A percentile compares a stretch with the other conserved stretches of the same genome.
phyloP scores from a whole-genome alignment of 176 grass and related monocot species.

The Elymus sibiricus region DNA sequence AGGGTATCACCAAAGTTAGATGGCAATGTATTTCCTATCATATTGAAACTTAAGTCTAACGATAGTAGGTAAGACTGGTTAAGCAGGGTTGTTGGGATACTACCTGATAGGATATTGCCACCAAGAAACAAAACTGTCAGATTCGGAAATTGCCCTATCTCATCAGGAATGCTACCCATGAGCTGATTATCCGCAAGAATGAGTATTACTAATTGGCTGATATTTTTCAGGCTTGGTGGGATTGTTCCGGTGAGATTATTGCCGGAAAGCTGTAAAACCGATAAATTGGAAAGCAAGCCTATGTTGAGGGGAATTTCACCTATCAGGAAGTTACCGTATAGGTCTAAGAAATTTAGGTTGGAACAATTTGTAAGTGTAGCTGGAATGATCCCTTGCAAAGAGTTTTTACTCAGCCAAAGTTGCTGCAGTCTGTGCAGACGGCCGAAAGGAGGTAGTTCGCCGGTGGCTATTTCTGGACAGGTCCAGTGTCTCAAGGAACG shows the following conservation, averaged over 20 bases:
- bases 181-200: background rate
- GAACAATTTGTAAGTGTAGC: background rate
- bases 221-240: background rate
- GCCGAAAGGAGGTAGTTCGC: background rate
- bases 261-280: rapidly evolving
- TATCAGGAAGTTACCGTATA: background rate
- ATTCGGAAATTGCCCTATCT: background rate
- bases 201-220: background rate
- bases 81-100: background rate
- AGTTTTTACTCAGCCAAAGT: background rate
- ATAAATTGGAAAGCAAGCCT: background rate
- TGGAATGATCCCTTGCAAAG: background rate
- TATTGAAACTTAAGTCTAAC: background rate
- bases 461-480: background rate
- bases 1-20: background rate
- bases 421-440: background rate
- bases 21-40: background rate
- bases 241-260: background rate
- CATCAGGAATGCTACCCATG: background rate
- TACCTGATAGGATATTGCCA: background rate
- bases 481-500: background rate
- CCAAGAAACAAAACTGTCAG: rapidly evolving
- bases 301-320: background rate
- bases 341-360: background rate
- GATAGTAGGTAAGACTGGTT: background rate